Evolutionary conservation across 2,329 filamentous ascomycete genomes (phyloP).

Genomic region (Curvularia eragrostidis): DNA sequence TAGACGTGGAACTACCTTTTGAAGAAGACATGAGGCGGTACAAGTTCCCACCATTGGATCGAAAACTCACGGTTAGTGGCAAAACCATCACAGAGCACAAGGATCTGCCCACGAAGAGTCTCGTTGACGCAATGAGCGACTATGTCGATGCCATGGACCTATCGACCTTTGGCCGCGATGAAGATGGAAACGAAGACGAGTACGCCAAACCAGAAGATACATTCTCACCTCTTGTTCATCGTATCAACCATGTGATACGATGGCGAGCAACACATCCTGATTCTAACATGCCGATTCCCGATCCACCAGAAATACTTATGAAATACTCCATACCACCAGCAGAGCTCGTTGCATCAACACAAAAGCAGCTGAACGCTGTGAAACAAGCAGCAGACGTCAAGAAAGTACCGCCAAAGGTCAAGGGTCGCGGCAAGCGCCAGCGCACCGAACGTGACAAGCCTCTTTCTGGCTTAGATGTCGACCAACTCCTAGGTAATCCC

Average conservation of each 20-base stretch:
- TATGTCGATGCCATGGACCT: slow-evolving; percentile 96
- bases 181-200: slow-evolving; percentile 70
- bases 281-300: slow-evolving; percentile 66
- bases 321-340: slow-evolving; percentile 76
- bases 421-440: slow-evolving; percentile 69
- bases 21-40: slow-evolving; percentile 92
- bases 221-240: slow-evolving; percentile 85
- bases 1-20: slow-evolving; percentile 91
- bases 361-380: slow-evolving; percentile 67
- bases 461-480: slow-evolving; percentile 86
- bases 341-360: slow-evolving; percentile 66
- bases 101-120: slow-evolving; percentile 76
- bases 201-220: slow-evolving; percentile 81
- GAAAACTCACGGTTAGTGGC: slow-evolving; percentile 84
- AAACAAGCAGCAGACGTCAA: slow-evolving; percentile 79
- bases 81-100: slow-evolving; percentile 81
- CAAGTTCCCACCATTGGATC: slow-evolving; percentile 87
- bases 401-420: slow-evolving; percentile 78
- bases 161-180: slow-evolving; percentile 71
- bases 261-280: slow-evolving; percentile 79
- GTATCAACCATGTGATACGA: slow-evolving; percentile 84
- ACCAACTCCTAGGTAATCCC: slow-evolving; percentile 73
- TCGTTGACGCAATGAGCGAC: slow-evolving; percentile 82
- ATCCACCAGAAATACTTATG: slow-evolving; percentile 58
- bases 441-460: slow-evolving; percentile 75